Conservation (phyloP, 441 rosid species). For the Brassica balearica region DNA sequence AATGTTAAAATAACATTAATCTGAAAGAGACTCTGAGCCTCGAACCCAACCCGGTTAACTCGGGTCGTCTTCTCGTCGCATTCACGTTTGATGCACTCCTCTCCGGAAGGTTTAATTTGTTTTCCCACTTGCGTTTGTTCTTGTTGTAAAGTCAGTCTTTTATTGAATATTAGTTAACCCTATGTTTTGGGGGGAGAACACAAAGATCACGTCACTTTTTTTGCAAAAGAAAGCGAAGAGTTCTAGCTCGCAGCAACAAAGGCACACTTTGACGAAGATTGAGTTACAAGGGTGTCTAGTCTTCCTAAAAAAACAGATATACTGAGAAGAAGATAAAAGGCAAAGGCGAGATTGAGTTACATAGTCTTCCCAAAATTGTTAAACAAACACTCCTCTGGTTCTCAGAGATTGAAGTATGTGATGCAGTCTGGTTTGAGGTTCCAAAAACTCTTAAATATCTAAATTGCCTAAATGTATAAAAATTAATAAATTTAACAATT, state of each 20-base stretch:
- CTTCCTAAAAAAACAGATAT: too few species aligned
- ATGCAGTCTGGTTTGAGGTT: conserved; percentile 47
- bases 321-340: too few species aligned
- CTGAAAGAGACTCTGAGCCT: conserved; percentile 73
- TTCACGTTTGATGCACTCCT: conserved; percentile 85
- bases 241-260: conserved; percentile 59
- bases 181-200: conserved; percentile 3
- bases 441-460: too few species aligned
- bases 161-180: neutral
- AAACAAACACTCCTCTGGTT: conserved; percentile 73
- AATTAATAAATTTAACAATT: too few species aligned
- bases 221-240: conserved; percentile 68
- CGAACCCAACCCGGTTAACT: conserved; percentile 66
- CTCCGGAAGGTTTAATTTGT: conserved; percentile 61
- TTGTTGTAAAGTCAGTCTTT: neutral
- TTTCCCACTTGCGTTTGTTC: neutral
- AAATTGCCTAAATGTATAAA: too few species aligned
- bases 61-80: conserved; percentile 64
- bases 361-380: conserved; percentile 79
- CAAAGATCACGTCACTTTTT: conserved; percentile 77
- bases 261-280: conserved; percentile 48
- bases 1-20: conserved; percentile 48
- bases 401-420: conserved; percentile 59
- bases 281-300: too few species aligned
- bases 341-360: conserved; percentile 4